Base-by-base conservation (phyloP, 1,284 basidiomycete species). In the Vanrija humicola region DNA sequence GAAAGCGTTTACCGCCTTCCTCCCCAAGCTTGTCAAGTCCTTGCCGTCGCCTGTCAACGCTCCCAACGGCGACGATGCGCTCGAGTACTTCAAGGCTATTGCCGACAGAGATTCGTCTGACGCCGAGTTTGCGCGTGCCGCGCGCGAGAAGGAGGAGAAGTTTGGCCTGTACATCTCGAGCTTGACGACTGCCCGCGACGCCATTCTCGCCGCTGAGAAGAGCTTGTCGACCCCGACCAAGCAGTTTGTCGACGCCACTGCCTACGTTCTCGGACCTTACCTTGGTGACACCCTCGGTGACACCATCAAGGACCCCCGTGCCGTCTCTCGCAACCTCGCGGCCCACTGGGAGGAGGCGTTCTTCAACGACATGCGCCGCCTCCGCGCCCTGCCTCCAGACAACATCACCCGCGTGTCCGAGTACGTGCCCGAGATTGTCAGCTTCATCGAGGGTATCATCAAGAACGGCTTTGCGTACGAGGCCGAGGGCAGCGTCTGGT, bases 331-430 rank as follows among this genome's bases (percentile, higher is more conserved):
- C 48, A 81, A 84, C 19, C 82, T 96, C 5, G 87, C 96, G 1
- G 83, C 89, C 9, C 86, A 87, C 72, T 98, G 94, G 94, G 96
- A 98, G 77, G 79, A 78, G 28, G 82, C 84, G 52, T 99, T 91
- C 79, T 95, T 97, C 79, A 80, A 86, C 44, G 94, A 98, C 72
- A 99, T 99, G 96, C 79, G 80, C 29, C 85, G 87, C 15, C 82
- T 99, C 26, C 84, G 84, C 59, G 89, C 98, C 49, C 85, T 88
- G 55, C 84, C 87, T 34, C 94, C 96, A 16, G 91, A 94, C 72
- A 91, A 86, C 1, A 78, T 98, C 53, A 98, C 96, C 3, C 86
- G 96, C 40, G 96, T 98, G 15, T 95, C 92, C 16, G 96, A 98
- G 76, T 99, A 93, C 76, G 88, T 99, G 14, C 90, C 93, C 8